phyloP scores from a whole-genome alignment of 148 eudicot species.

The Rhododendron griersonianum region DNA sequence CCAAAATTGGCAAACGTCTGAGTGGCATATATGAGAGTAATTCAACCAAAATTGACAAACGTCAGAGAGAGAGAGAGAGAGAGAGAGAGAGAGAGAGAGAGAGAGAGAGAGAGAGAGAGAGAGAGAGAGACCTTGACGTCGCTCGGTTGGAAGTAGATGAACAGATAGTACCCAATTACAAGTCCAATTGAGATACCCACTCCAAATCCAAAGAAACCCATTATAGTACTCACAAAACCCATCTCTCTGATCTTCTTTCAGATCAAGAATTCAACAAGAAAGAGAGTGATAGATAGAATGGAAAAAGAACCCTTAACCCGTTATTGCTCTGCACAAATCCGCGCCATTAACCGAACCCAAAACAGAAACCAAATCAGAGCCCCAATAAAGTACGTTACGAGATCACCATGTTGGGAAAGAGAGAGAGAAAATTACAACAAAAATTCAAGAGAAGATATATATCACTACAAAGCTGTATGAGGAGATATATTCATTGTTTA shows the following conservation, averaged over 20 bases:
- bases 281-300: not conserved
- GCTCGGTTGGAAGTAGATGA: conserved; percentile 63
- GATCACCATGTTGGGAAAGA: not conserved
- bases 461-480: not conserved
- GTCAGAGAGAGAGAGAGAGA: not conserved
- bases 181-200: conserved; percentile 66
- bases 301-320: not conserved
- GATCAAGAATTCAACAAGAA: conserved; percentile 4
- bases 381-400: not conserved
- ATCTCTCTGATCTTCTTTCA: conserved; percentile 34
- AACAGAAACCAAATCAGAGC: not conserved
- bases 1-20: not conserved
- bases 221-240: conserved; percentile 68
- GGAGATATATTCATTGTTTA: not conserved
- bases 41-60: not conserved
- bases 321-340: not conserved
- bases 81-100: not conserved
- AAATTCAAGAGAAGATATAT: not conserved
- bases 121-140: conserved; percentile 66
- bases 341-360: not conserved
- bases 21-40: not conserved
- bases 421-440: not conserved
- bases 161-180: conserved; percentile 70
- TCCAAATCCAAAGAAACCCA: conserved; percentile 84
- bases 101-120: conserved; percentile 10